Base-by-base conservation (phyloP, 179 eudicot genomes). In the Heliamphora pulchella region DNA sequence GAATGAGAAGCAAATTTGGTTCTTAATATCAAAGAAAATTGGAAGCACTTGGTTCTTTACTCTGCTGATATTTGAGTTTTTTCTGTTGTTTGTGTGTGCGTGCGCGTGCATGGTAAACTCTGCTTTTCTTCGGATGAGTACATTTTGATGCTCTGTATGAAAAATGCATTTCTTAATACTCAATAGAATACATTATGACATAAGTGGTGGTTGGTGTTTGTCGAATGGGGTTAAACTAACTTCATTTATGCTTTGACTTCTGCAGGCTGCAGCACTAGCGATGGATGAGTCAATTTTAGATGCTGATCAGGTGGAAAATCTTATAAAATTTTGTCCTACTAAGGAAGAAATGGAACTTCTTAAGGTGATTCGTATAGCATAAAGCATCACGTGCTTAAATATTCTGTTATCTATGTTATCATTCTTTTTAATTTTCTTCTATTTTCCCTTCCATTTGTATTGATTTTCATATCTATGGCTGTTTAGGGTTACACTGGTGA, bases 281-380 rank as follows among this genome's bases (percentile, higher is more conserved):
- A 87, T 94, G 92, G 97, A 94, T 81, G 97, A 94, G 82, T 86
- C 93, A 10, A 88, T 88, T 53, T 86, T 94, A 83, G 98, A 94
- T 74, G 75, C 83, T 71, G 97, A 94, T 82, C 97, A 90, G 85
- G 94, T 94, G 81, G 98, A 94, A 54, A 94, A 94, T 84, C 91
- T 94, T 58, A 89, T 93, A 77, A 94, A 94, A 79, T 94, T 93
- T 80, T 91, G 94, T 82, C 98, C 98, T 59, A 89, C 94, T 10
- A 93, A 94, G 85, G 98, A 93, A 89, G 98, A 94, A 85, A 93
- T 90, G 84, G 96, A 90, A 80, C 87, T 83, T 78, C 86, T 94
- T 76, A 90, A 92, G 98, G 98, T 92, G 71, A 74, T 39, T 18
- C 20, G 58, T 61, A 51, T 66, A 47, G 17, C 31, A 39, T 50